phyloP scores from a whole-genome alignment of 257 asterid genomes.

The Gynochthodes officinalis region DNA sequence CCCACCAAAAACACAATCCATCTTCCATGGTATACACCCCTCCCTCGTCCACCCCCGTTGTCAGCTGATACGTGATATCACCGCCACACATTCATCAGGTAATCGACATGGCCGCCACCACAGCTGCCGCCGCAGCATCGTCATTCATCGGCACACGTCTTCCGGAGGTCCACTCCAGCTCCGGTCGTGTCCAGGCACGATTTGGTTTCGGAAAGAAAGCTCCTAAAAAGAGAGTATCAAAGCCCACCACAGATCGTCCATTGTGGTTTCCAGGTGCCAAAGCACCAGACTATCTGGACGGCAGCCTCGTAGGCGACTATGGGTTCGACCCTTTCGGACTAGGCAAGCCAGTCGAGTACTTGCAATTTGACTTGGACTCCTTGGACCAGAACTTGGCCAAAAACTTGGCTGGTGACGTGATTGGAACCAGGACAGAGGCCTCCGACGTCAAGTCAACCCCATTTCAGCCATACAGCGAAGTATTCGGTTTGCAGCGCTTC shows the following conservation, averaged over 20 bases:
- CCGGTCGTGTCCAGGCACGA: constrained; percentile 68
- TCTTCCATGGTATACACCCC: too few relatives aligned
- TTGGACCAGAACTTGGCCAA: constrained; percentile 88
- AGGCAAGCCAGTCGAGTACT: constrained; percentile 90
- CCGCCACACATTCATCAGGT: background rate
- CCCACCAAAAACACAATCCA: constrained; percentile 20
- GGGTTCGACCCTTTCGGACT: constrained; percentile 93
- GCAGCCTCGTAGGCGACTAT: constrained; percentile 80
- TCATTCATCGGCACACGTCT: constrained; percentile 74
- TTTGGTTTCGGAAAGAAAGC: constrained; percentile 65
- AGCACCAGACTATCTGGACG: constrained; percentile 83
- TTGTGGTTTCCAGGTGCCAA: constrained; percentile 87
- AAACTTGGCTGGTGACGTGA: constrained; percentile 66
- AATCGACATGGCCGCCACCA: constrained; percentile 45
- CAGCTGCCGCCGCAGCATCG: constrained; percentile 71
- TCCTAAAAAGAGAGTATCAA: constrained; percentile 41
- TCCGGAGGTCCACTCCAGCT: constrained; percentile 48
- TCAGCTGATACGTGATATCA: background rate
- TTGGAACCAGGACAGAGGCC: constrained; percentile 77
- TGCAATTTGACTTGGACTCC: constrained; percentile 82
- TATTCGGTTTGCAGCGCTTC: constrained; percentile 85
- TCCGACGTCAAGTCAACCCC: constrained; percentile 76
- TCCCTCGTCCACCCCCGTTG: too few relatives aligned
- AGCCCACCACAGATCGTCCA: constrained; percentile 54
- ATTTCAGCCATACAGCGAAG: constrained; percentile 85